Percentiles rank a stretch among this genome's conserved stretches.
These are phyloP conservation scores for Fusarium anthophilum DNA, from an alignment of 2,329 filamentous ascomycete species.

Conservation along the genomic window DNA sequence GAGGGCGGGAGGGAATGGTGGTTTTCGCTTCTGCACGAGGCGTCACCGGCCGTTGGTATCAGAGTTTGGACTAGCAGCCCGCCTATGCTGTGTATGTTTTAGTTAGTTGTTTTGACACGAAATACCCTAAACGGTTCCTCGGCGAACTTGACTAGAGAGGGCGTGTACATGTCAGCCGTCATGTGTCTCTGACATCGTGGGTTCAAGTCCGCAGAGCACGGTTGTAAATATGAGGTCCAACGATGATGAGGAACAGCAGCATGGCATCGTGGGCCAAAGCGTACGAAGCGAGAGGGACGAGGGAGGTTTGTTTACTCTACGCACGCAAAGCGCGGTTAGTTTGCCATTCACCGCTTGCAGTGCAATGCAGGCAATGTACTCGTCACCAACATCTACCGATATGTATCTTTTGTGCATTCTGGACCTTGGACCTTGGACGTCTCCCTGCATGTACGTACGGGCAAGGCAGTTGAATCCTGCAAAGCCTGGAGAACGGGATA, in stretches of 20 bases:
- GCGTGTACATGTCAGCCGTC: conserved; percentile 1
- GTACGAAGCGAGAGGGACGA: background rate
- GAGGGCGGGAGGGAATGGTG: background rate
- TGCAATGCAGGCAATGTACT: background rate
- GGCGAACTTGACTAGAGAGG: background rate
- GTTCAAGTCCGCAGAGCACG: background rate
- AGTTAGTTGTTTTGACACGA: background rate
- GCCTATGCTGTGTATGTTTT: background rate
- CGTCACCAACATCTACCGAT: conserved; percentile 6
- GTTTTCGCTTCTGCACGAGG: background rate
- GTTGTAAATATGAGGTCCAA: background rate
- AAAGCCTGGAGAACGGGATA: conserved; percentile 7
- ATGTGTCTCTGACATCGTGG: background rate
- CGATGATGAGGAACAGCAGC: background rate
- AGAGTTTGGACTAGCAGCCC: conserved; percentile 21
- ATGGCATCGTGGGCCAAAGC: conserved; percentile 1
- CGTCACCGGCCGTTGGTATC: background rate
- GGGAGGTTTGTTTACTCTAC: background rate
- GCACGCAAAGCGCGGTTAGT: conserved; percentile 32
- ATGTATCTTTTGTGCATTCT: background rate
- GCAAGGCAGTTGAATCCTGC: background rate
- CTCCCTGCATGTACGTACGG: background rate
- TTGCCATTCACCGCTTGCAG: conserved; percentile 1
- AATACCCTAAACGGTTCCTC: background rate
- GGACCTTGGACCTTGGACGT: background rate